A percentile compares a stretch with the other conserved stretches of the same genome.
Evolutionary conservation across 2,329 filamentous ascomycete species (phyloP).

Genomic region (Hypoxylon sp.): DNA sequence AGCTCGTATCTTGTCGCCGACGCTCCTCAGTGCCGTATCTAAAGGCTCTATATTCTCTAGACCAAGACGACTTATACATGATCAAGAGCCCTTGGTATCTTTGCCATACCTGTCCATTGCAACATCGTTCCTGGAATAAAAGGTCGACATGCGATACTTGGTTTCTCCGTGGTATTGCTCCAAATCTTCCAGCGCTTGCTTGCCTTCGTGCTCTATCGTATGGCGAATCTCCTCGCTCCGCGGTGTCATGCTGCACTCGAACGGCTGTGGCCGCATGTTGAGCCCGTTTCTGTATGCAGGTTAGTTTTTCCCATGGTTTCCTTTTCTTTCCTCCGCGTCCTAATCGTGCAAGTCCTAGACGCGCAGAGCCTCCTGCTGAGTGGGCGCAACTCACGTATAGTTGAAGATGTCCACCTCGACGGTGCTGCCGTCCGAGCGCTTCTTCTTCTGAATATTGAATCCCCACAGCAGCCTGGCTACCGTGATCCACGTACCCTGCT

Average conservation of each 20-base stretch:
- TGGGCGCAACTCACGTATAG: slow-evolving; percentile 62
- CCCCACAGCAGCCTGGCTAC: slow-evolving; percentile 65
- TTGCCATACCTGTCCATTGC: slow-evolving; percentile 46
- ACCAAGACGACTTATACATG: background rate
- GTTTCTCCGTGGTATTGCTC: slow-evolving; percentile 62
- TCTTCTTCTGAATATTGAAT: slow-evolving; percentile 57
- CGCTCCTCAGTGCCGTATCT: too few relatives aligned
- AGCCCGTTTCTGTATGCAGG: slow-evolving; percentile 56
- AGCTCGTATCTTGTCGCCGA: too few relatives aligned
- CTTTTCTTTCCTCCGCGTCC: too few relatives aligned
- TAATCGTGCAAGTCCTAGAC: too few relatives aligned
- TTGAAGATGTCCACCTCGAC: slow-evolving; percentile 64
- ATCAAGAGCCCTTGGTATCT: slow-evolving; percentile 23
- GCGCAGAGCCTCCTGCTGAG: too few relatives aligned
- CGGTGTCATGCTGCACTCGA: slow-evolving; percentile 61
- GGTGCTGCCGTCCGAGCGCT: slow-evolving; percentile 50
- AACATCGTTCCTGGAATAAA: slow-evolving; percentile 51
- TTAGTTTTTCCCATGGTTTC: background rate
- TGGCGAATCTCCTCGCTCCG: slow-evolving; percentile 56
- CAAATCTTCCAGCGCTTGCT: slow-evolving; percentile 59
- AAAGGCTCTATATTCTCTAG: background rate
- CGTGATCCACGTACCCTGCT: slow-evolving; percentile 67
- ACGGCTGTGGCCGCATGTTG: slow-evolving; percentile 65
- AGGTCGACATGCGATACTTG: slow-evolving; percentile 64
- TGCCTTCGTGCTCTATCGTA: slow-evolving; percentile 61